Conservation (phyloP, 805 yeast genomes). For the Candida piceae region DNA sequence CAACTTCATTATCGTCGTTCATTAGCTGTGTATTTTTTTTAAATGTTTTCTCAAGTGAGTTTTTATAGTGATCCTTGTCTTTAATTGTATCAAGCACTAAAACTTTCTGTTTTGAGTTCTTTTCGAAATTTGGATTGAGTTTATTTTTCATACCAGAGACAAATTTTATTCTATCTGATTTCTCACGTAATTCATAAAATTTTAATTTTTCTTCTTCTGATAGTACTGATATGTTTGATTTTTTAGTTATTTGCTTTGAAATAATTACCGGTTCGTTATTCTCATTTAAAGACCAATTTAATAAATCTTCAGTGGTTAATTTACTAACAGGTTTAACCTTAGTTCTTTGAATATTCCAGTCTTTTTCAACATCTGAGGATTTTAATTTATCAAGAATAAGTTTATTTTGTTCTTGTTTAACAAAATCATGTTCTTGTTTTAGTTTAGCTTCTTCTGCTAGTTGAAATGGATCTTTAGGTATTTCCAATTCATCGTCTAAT, state of each 20-base stretch:
- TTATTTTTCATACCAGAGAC: slow-evolving; percentile 9
- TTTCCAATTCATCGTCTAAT: slow-evolving; percentile 5
- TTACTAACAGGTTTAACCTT: slow-evolving; percentile 6
- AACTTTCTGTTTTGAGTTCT: slow-evolving; percentile 9
- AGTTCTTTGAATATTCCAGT: slow-evolving; percentile 3
- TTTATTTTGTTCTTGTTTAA: slow-evolving; percentile 5
- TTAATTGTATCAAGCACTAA: slow-evolving; percentile 10
- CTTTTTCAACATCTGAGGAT: slow-evolving; percentile 3
- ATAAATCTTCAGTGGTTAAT: slow-evolving; percentile 6
- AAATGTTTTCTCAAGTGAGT: background rate
- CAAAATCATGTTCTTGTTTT: background rate
- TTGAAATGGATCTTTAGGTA: slow-evolving; percentile 19
- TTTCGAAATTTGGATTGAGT: slow-evolving; percentile 1
- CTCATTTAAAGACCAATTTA: slow-evolving; percentile 10
- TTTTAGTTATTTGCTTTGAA: background rate
- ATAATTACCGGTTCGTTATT: background rate
- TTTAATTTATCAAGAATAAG: slow-evolving; percentile 8
- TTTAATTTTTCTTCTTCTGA: slow-evolving; percentile 18
- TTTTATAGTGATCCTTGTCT: slow-evolving; percentile 8
- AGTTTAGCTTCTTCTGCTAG: slow-evolving; percentile 5
- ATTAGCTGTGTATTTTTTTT: background rate
- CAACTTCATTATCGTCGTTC: background rate
- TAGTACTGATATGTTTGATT: slow-evolving; percentile 7
- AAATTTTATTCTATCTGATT: slow-evolving; percentile 19
- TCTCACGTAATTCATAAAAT: slow-evolving; percentile 18